Base-by-base conservation (phyloP, 2,329 filamentous ascomycete species). In the Zymoseptoria brevis region DNA sequence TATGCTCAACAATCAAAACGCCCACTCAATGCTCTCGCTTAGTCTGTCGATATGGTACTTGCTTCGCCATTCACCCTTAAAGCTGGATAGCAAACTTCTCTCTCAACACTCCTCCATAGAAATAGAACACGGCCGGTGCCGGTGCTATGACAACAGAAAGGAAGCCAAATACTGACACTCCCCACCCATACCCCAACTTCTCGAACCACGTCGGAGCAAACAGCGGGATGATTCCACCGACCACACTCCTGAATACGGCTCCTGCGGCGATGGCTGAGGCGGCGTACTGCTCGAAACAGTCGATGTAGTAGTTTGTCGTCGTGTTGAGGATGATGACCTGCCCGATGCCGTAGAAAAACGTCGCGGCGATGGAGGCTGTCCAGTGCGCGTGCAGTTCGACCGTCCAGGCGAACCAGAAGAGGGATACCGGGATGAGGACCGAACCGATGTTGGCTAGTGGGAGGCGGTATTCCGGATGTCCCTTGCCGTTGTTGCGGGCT, bases 271-370 rank as follows among this genome's bases (percentile, higher is more conserved):
- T 80, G 0, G 78, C 79, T 41, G 73, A 75, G 6, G 79, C 79
- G 5, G 79, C 79, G 60, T 79, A 80, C 66, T 75, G 74, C 59
- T 80, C 78, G 58, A 80, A 81, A 21, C 74, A 74, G 64, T 81
- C 79, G 53, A 81, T 81, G 65, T 80, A 81, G 67, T 81, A 81
- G 56, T 82, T 83, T 56, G 82, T 80, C 16, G 79, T 79, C 11
- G 74, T 74, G 57, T 81, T 82, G 57, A 82, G 69, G 29, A 81
- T 80, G 63, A 79, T 76, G 9, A 83, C 78, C 57, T 81, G 79
- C 2, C 80, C 79, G 19, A 81, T 73, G 11, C 79, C 49, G 62
- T 80, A 81, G 67, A 77, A 78, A 63, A 75, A 79, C 0, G 76
- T 79, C 2, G 73, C 69, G 0, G 73, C 66, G 35, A 79, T 75